Conservation (phyloP, 305 asterid species). For the Solanum hybrid region DNA sequence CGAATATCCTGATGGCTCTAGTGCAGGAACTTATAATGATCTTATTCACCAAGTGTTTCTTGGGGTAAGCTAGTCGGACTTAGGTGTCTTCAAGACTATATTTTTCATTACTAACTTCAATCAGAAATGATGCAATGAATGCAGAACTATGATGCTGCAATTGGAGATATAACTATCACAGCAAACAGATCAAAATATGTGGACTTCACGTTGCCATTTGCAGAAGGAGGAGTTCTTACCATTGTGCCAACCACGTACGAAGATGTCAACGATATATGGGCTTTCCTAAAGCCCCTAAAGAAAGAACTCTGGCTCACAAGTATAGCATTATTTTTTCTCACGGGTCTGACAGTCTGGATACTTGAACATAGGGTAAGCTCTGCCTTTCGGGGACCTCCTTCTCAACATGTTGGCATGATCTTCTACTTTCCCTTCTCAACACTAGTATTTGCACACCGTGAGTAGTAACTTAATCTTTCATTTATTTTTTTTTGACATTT, state of each 20-base stretch:
- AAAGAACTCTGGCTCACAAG: constrained; percentile 29
- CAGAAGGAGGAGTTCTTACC: constrained; percentile 29
- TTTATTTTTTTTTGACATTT: neutral
- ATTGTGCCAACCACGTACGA: constrained; percentile 11
- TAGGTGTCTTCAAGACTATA: neutral
- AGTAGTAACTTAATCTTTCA: constrained; percentile 1
- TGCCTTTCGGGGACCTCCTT: constrained; percentile 30
- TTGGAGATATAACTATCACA: constrained; percentile 38
- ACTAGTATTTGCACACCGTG: constrained; percentile 34
- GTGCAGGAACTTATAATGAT: constrained; percentile 29
- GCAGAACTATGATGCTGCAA: constrained; percentile 27
- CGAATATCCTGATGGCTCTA: constrained; percentile 20
- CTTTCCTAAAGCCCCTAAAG: constrained; percentile 31
- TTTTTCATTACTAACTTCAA: neutral
- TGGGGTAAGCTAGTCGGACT: constrained; percentile 13
- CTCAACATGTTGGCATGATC: constrained; percentile 34
- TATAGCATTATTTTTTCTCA: constrained; percentile 27
- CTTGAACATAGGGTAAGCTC: constrained; percentile 33
- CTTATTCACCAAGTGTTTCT: constrained; percentile 30
- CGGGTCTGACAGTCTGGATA: constrained; percentile 35
- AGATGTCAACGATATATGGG: constrained; percentile 16
- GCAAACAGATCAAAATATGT: constrained; percentile 22
- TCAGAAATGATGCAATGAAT: constrained; percentile 7
- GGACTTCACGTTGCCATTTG: constrained; percentile 34
- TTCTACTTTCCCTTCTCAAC: constrained; percentile 31